phyloP scores from a whole-genome alignment of 2,329 filamentous ascomycete species.

The Ascosphaera acerosa region DNA sequence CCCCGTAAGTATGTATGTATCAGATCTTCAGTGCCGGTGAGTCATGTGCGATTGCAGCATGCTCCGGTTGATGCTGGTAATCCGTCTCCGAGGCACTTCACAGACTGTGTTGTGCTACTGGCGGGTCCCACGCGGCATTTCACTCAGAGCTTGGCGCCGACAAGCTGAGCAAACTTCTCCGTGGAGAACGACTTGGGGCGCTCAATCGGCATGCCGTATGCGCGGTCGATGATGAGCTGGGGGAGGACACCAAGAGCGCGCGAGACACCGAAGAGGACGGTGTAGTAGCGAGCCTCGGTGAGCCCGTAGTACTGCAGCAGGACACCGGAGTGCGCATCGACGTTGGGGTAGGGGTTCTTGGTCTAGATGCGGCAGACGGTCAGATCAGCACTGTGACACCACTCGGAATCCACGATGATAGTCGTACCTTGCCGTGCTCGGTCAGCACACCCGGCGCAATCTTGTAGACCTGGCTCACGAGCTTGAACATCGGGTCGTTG shows the following conservation, averaged over 20 bases:
- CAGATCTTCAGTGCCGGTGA: too few species aligned
- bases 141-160: slow-evolving; percentile 68
- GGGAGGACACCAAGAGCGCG: slow-evolving; percentile 95
- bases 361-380: slow-evolving; percentile 34
- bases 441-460: slow-evolving; percentile 93
- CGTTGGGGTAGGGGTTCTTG: slow-evolving; percentile 93
- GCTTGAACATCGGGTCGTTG: slow-evolving; percentile 98
- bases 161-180: slow-evolving; percentile 83
- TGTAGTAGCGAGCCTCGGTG: slow-evolving; percentile 99
- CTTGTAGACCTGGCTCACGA: slow-evolving; percentile 99
- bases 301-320: slow-evolving; percentile 98
- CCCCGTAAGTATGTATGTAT: too few species aligned
- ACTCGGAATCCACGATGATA: background rate
- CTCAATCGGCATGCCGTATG: slow-evolving; percentile 90
- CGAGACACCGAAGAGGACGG: slow-evolving; percentile 95
- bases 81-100: too few species aligned
- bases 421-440: slow-evolving; percentile 75
- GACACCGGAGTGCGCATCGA: slow-evolving; percentile 92
- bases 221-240: slow-evolving; percentile 98
- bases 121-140: too few species aligned
- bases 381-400: background rate
- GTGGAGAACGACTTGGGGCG: slow-evolving; percentile 98
- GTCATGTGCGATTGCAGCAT: too few species aligned
- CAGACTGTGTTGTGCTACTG: too few species aligned
- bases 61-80: too few species aligned